A percentile compares a stretch with the other conserved stretches of the same genome.
phyloP scores from a whole-genome alignment of 2,329 filamentous ascomycete species.

The Didymella segeticola region DNA sequence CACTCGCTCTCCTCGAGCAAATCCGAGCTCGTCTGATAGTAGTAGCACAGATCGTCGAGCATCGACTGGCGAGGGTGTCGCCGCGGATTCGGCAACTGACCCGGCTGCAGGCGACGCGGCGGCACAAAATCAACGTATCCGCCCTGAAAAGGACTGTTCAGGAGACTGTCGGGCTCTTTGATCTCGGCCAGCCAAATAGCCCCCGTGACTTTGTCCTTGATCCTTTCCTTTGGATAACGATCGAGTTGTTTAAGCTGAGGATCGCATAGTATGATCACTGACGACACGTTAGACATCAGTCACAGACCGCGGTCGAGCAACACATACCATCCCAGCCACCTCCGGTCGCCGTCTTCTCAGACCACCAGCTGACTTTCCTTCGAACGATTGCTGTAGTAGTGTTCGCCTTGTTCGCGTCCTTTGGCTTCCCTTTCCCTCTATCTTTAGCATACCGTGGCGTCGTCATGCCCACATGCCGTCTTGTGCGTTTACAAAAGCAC shows the following conservation, averaged over 20 bases:
- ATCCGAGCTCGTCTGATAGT: slow-evolving; percentile 32
- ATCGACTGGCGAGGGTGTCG: slow-evolving; percentile 37
- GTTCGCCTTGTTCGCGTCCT: slow-evolving; percentile 3
- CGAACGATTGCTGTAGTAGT: slow-evolving; percentile 39
- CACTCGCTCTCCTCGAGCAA: slow-evolving; percentile 27
- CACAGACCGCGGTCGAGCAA: too few relatives aligned
- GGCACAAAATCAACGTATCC: slow-evolving; percentile 43
- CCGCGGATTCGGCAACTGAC: background rate
- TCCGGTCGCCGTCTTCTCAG: slow-evolving; percentile 15
- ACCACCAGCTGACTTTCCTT: slow-evolving; percentile 44
- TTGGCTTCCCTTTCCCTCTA: background rate
- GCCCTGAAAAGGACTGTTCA: slow-evolving; percentile 37
- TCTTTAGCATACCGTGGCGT: slow-evolving; percentile 22
- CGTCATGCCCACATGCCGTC: slow-evolving; percentile 45
- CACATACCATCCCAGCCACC: slow-evolving; percentile 44
- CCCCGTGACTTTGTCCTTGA: background rate
- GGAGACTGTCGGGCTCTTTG: slow-evolving; percentile 11
- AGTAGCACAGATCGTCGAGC: slow-evolving; percentile 38
- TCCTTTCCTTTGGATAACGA: background rate
- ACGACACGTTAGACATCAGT: background rate
- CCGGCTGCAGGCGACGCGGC: background rate
- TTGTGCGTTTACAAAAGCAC: slow-evolving; percentile 39
- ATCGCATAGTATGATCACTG: slow-evolving; percentile 44
- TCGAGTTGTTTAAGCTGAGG: slow-evolving; percentile 32
- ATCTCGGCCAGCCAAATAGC: background rate